phyloP scores from a whole-genome alignment of 1,139 yeast genomes.

The Saccharomyces hybrid region DNA sequence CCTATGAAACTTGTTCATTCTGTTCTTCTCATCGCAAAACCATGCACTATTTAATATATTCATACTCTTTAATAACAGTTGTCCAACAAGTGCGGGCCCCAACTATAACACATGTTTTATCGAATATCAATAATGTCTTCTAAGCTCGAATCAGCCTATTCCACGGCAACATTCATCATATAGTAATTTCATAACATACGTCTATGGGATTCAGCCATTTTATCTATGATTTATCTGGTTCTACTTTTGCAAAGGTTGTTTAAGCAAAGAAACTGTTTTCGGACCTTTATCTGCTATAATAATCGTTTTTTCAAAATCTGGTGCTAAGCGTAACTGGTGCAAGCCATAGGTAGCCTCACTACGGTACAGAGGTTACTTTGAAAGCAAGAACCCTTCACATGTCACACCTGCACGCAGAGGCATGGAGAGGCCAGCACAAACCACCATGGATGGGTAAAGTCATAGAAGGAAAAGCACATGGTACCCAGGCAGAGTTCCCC shows the following conservation, averaged over 20 bases:
- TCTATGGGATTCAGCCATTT: conserved; percentile 97
- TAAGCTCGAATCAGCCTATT: not conserved
- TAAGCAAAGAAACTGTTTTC: not conserved
- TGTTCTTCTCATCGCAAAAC: not conserved
- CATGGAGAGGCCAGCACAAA: not conserved
- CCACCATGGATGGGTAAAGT: not conserved
- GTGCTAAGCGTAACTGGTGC: not conserved
- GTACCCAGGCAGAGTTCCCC: not conserved
- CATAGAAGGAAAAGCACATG: not conserved
- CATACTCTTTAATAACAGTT: not conserved
- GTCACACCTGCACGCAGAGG: not conserved
- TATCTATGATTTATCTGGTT: conserved; percentile 26
- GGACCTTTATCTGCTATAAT: not conserved
- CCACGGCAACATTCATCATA: not conserved
- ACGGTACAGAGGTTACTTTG: not conserved
- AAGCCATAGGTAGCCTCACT: not conserved
- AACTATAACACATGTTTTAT: not conserved
- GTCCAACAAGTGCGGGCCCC: not conserved
- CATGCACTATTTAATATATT: no score
- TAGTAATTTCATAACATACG: conserved; percentile 45
- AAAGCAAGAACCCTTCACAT: not conserved
- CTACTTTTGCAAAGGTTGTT: not conserved
- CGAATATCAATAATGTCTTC: not conserved
- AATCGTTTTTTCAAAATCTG: not conserved
- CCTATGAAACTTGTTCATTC: not conserved